Conservation (phyloP, 305 asterid genomes). For the Coffea humblotiana region DNA sequence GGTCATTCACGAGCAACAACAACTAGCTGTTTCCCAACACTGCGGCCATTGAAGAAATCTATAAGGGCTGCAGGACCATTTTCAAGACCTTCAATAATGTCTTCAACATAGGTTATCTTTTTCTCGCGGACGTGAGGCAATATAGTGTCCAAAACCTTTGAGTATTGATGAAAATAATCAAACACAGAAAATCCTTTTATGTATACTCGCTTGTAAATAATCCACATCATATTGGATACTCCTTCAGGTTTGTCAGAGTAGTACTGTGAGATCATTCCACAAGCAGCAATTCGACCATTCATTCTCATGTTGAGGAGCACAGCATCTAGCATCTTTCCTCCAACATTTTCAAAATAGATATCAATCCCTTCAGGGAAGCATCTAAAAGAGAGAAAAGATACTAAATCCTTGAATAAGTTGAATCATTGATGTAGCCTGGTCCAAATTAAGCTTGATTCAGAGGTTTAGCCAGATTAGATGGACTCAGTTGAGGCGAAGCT, state of each 20-base stretch:
- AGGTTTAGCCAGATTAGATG: not conserved
- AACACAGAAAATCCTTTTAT: constrained; percentile 9
- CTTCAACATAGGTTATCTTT: constrained; percentile 1
- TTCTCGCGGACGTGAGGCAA: constrained; percentile 8
- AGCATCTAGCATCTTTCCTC: constrained; percentile 15
- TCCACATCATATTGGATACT: constrained; percentile 3
- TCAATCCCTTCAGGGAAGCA: constrained; percentile 20
- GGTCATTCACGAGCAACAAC: constrained; percentile 10
- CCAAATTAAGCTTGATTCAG: too few species aligned
- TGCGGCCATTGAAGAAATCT: constrained; percentile 1
- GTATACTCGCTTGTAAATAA: constrained; percentile 4
- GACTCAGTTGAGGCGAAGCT: not conserved
- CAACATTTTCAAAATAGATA: constrained; percentile 14
- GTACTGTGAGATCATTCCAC: constrained; percentile 23
- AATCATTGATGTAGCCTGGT: too few species aligned
- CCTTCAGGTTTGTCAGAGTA: constrained; percentile 12
- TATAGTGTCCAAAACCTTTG: not conserved
- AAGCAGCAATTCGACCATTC: constrained; percentile 9
- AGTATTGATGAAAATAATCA: constrained; percentile 10
- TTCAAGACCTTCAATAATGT: constrained; percentile 13
- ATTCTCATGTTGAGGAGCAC: constrained; percentile 19
- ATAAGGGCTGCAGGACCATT: constrained; percentile 13
- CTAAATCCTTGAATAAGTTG: too few species aligned
- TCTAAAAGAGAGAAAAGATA: not conserved
- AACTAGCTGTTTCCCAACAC: constrained; percentile 15